A percentile compares a stretch with the other conserved stretches of the same genome.
phyloP scores from a whole-genome alignment of 2,329 filamentous ascomycete species.

The Ophiostoma himal-ulmi region DNA sequence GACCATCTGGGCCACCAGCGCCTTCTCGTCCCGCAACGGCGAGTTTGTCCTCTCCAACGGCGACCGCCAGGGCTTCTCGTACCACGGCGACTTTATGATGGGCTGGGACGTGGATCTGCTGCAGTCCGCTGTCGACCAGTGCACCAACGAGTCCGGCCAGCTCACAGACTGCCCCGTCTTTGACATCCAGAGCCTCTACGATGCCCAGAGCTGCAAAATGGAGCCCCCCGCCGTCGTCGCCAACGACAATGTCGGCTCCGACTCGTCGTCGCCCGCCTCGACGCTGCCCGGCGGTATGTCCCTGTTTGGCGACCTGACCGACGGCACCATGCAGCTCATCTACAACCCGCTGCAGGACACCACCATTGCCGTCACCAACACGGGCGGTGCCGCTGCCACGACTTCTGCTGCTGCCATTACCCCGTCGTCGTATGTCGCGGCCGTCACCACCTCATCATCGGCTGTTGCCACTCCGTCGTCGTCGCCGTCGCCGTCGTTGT shows the following conservation, averaged over 20 bases:
- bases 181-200: constrained; percentile 54
- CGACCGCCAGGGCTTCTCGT: constrained; percentile 68
- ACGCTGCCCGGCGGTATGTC: constrained; percentile 59
- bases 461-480: not conserved
- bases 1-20: constrained; percentile 71
- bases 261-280: constrained; percentile 38
- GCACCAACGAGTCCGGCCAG: constrained; percentile 63
- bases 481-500: not conserved
- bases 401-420: constrained; percentile 17
- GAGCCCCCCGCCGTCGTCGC: constrained; percentile 49
- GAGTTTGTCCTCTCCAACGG: constrained; percentile 73
- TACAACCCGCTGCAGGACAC: constrained; percentile 23
- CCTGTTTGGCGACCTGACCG: constrained; percentile 33
- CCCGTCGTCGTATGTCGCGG: constrained; percentile 17
- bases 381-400: constrained; percentile 19
- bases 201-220: constrained; percentile 57
- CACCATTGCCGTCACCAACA: constrained; percentile 11
- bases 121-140: constrained; percentile 65
- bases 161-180: constrained; percentile 74
- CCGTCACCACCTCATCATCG: constrained; percentile 14
- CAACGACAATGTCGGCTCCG: constrained; percentile 49
- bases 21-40: constrained; percentile 57
- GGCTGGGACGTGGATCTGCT: constrained; percentile 69
- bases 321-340: constrained; percentile 20
- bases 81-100: constrained; percentile 74